Conservation (phyloP, 441 rosid genomes). For the Aquilaria agallochum region DNA sequence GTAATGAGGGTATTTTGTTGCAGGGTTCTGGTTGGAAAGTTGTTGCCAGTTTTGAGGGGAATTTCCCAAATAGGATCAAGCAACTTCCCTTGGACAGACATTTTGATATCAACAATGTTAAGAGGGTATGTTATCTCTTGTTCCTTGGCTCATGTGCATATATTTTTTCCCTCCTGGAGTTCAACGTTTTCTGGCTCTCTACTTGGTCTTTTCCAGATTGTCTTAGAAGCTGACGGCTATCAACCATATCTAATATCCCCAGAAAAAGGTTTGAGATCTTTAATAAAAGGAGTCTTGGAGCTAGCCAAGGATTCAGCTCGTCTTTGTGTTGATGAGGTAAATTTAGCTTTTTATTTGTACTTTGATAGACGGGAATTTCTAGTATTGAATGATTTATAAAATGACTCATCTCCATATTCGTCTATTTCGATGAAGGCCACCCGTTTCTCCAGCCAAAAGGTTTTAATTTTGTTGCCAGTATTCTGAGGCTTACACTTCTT, state of each 20-base stretch:
- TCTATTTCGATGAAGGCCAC: no score
- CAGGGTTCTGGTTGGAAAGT: constrained; percentile 75
- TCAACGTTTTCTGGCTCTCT: no score
- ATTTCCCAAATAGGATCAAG: constrained; percentile 54
- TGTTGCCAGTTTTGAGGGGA: constrained; percentile 71
- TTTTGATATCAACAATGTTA: constrained; percentile 59
- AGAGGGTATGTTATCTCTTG: constrained; percentile 38
- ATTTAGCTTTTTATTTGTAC: no score
- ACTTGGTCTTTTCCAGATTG: constrained; percentile 38
- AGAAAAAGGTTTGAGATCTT: constrained; percentile 72
- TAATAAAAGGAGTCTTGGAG: constrained; percentile 69
- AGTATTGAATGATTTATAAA: no score
- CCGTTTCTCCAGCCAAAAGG: no score
- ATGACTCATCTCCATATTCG: no score
- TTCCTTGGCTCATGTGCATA: no score
- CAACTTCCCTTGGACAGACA: constrained; percentile 65
- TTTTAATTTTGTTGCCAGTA: no score
- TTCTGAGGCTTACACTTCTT: no score
- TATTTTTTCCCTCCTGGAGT: no score
- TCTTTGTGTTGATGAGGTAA: constrained; percentile 76
- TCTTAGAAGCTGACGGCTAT: constrained; percentile 81
- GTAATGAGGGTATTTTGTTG: constrained; percentile 3
- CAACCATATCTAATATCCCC: constrained; percentile 86
- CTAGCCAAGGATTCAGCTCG: constrained; percentile 74
- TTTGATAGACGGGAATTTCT: no score